Base-by-base conservation (phyloP, 2,329 filamentous ascomycete genomes). In the Aspergillus fructus region DNA sequence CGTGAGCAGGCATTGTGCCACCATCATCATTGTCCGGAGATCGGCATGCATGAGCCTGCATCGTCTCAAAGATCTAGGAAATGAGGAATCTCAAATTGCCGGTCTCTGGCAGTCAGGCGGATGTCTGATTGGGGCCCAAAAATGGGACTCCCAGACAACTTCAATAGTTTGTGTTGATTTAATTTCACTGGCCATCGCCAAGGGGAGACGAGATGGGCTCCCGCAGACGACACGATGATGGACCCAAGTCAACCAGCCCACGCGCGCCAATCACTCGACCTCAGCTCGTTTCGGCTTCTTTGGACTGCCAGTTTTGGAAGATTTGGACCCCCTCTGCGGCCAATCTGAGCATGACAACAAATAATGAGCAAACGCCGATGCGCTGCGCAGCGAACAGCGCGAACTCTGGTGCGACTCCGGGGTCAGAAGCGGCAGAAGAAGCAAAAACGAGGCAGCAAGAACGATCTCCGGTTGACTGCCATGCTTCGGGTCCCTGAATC, bases 311-410 rank as follows among this genome's bases (percentile, higher is more conserved):
- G 39, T 45, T 19, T 49, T 50, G 34, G 55, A 42, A n/a, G 43
- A 40, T 46, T 8, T 47, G 40, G 24, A 46, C 30, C 37, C 19
- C 42, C 24, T 47, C 45, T 41, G 34, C 43, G 52, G 55, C 54
- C 54, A 60, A 50, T 48, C 51, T 52, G 33, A 43, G 19, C 55
- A 30, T 55, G 58, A 60, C 56, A 55, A 37, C 43, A 45, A 53
- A 52, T 51, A 4, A 41, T 51, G n/a, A 40, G 48, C 41, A 46
- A 33, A 17, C n/a, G n/a, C 42, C 13, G n/a, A 17, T n/a, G n/a
- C 24, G 23, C 45, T 47, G 19, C 9, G 27, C 27, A 30, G 27
- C 9, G 27, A 30, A 30, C 27, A 11, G 27, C 27, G 27, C 27
- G 27, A 30, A 9, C 9, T 30, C 27, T 11, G 27, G 27, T 30